Base-by-base conservation (phyloP, 768 basidiomycete genomes). In the Gymnopilus junonius region DNA sequence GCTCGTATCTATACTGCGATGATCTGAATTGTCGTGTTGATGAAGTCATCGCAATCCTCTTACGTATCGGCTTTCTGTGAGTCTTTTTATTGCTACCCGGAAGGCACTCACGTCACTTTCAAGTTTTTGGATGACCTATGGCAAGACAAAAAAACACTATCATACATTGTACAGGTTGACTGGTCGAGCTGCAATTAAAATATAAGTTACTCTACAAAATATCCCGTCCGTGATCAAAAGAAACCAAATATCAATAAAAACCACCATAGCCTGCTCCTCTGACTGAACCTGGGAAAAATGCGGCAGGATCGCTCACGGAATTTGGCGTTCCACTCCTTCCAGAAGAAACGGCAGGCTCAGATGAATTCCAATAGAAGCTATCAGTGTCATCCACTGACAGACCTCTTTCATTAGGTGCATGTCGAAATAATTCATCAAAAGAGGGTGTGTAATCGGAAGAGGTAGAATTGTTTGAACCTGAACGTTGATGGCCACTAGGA, bases 1-100 rank as follows among this genome's bases (percentile, higher is more conserved):
- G 83, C 81, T n/a, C 84, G 87, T 62, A 81, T 85, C 14, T 82
- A 89, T 65, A 83, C 90, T 58, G 87, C 79, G 6, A 73, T 76
- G 72, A 75, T 75, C 37, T 75, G 74, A 23, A 11, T 34, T 39
- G 11, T 6, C 21, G 12, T 15, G 4, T 21, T 1, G 37, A 29
- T 55, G 6, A 55, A 12, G 4, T 35, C 3, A 21, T 37, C 6
- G 2, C 35, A 75, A 74, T 76, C 66, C 58, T 76, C 25, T 76
- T 65, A n/a, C n/a, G n/a, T n/a, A 65, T 76, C 76, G 46, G 75
- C 70, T 21, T 73, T 73, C 59, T 77, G 72, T 73, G 58, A 74
- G 76, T 69, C 21, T 45, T 8, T 42, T 8, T n/a, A n/a, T n/a
- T n/a, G n/a, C n/a, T n/a, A n/a, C n/a, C n/a, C n/a, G n/a, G n/a